These are phyloP conservation scores for Ulvella scutata DNA, from an alignment of 139 green algal species.

Conservation along the genomic window DNA sequence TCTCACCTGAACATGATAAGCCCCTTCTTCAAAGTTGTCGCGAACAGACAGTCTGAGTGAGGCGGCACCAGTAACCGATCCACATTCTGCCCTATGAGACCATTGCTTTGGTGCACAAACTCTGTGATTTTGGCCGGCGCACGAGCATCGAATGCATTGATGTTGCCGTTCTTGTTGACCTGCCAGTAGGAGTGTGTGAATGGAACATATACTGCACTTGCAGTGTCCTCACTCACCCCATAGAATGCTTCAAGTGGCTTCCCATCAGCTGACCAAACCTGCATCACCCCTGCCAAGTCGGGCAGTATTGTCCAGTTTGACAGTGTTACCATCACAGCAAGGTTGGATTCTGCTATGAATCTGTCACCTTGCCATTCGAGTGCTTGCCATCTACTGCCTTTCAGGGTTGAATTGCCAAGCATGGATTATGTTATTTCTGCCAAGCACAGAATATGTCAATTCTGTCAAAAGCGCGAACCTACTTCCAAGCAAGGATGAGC, in stretches of 20 bases:
- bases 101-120: neutral
- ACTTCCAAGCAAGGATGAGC: too few species aligned
- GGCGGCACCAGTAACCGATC: neutral
- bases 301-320: too few species aligned
- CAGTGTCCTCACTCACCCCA: neutral
- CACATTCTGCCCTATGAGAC: neutral
- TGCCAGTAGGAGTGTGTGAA: slow-evolving; percentile 1
- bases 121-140: neutral
- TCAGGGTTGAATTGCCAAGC: too few species aligned
- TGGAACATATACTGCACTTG: neutral
- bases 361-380: too few species aligned
- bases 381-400: too few species aligned
- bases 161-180: neutral
- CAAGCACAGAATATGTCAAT: too few species aligned
- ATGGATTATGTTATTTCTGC: too few species aligned
- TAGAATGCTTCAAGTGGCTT: neutral
- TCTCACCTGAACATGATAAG: neutral
- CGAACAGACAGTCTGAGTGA: neutral
- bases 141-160: neutral
- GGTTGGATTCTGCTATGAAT: too few species aligned
- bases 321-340: too few species aligned
- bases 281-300: too few species aligned
- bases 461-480: too few species aligned
- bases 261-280: neutral
- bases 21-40: neutral